phyloP scores from a whole-genome alignment of 805 yeast genomes.

The Candida chilensis region DNA sequence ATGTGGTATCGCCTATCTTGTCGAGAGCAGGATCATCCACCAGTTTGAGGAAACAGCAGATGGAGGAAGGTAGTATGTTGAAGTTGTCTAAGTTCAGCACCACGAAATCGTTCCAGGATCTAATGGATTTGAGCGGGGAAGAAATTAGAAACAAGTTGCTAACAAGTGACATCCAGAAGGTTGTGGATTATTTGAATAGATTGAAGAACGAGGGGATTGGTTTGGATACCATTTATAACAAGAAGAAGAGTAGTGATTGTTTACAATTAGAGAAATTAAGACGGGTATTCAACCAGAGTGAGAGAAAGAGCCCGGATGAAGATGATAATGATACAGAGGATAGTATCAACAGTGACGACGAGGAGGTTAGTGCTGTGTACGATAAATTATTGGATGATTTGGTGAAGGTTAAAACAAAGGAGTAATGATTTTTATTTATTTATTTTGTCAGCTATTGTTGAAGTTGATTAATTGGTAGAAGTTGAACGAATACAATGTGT shows the following conservation, averaged over 20 bases:
- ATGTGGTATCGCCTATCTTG: neutral
- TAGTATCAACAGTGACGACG: slow-evolving; percentile 2
- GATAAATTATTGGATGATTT: slow-evolving; percentile 10
- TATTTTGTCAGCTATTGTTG: too few species aligned
- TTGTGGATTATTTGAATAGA: slow-evolving; percentile 18
- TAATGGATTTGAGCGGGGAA: slow-evolving; percentile 20
- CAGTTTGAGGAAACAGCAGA: slow-evolving; percentile 20
- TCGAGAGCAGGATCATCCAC: slow-evolving; percentile 19
- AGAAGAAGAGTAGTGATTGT: slow-evolving; percentile 1
- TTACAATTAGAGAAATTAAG: slow-evolving; percentile 1
- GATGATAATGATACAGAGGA: neutral
- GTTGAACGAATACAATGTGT: too few species aligned
- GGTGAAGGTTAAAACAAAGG: slow-evolving; percentile 1
- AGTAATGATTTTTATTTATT: neutral
- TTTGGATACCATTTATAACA: slow-evolving; percentile 8
- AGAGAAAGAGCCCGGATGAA: neutral
- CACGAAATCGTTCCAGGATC: slow-evolving; percentile 2
- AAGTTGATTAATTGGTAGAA: too few species aligned
- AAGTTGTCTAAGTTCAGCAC: slow-evolving; percentile 10
- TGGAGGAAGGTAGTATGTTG: slow-evolving; percentile 30
- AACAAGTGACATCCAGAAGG: slow-evolving; percentile 22
- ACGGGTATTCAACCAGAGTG: slow-evolving; percentile 1
- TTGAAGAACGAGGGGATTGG: slow-evolving; percentile 21
- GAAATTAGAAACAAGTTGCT: slow-evolving; percentile 23
- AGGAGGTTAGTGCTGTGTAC: slow-evolving; percentile 9